These are phyloP conservation scores for Scheffersomyces illinoinensis DNA, from an alignment of 1,139 yeast species.

Conservation along the genomic window DNA sequence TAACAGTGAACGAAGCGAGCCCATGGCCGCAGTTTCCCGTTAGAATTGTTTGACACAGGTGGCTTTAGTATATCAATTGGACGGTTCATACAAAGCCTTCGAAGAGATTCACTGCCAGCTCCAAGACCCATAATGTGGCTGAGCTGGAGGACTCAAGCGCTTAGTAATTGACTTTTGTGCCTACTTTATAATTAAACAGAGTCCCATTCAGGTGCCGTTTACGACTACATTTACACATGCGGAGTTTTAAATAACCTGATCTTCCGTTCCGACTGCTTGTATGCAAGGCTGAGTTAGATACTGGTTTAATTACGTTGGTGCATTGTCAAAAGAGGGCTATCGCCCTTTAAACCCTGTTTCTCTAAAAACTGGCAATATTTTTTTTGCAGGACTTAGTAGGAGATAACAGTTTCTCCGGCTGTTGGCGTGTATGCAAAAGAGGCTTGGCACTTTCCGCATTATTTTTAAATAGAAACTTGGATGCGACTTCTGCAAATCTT, in stretches of 20 bases:
- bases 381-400: background rate
- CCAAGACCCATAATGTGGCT: no score
- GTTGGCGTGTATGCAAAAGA: background rate
- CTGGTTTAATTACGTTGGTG: no score
- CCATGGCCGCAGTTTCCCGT: no score
- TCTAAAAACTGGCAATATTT: background rate
- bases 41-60: no score
- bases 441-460: background rate
- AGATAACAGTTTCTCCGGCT: background rate
- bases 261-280: background rate
- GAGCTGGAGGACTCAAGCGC: background rate
- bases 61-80: no score
- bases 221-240: background rate
- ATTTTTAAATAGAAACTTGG: no score
- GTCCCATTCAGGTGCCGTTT: background rate
- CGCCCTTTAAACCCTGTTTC: background rate
- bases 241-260: background rate
- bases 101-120: no score
- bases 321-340: no score
- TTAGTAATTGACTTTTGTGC: background rate
- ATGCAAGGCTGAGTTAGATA: background rate
- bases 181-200: background rate
- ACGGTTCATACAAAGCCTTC: no score
- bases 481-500: background rate
- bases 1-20: no score